phyloP scores from a whole-genome alignment of 1,139 yeast genomes.

The Taphrina deformans region DNA sequence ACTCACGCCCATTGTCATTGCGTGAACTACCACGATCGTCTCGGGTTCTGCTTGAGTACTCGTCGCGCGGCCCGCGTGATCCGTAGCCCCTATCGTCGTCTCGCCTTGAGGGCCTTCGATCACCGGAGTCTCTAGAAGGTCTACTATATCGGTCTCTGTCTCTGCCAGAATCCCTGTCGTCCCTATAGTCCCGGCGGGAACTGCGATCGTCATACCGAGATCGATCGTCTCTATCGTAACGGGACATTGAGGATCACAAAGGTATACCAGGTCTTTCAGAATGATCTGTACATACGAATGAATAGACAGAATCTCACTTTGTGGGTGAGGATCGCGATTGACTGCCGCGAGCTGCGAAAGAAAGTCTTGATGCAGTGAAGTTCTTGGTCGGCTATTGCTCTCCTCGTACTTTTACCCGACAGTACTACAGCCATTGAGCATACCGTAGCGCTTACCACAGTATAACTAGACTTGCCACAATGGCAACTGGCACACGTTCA shows the following conservation, averaged over 20 bases:
- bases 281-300: too few species aligned
- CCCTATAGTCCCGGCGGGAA: slow-evolving; percentile 32
- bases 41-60: slow-evolving; percentile 15
- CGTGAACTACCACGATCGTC: slow-evolving; percentile 35
- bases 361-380: background rate
- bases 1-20: slow-evolving; percentile 34
- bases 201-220: slow-evolving; percentile 27
- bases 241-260: too few species aligned
- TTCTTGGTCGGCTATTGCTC: background rate
- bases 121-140: slow-evolving; percentile 39
- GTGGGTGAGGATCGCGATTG: too few species aligned
- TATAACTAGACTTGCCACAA: too few species aligned
- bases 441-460: too few species aligned
- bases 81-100: slow-evolving; percentile 30
- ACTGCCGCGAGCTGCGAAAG: background rate
- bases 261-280: too few species aligned
- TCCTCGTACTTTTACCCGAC: background rate
- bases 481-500: too few species aligned
- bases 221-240: slow-evolving; percentile 11
- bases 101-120: slow-evolving; percentile 37
- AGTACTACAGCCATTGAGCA: background rate
- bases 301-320: too few species aligned
- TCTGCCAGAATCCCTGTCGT: slow-evolving; percentile 39
- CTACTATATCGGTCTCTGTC: slow-evolving; percentile 39
- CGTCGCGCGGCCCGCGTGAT: slow-evolving; percentile 38